A percentile compares a stretch with the other conserved stretches of the same genome.
Evolutionary conservation across 345 rosid species (phyloP).

Genomic region (Camelina sativa): DNA sequence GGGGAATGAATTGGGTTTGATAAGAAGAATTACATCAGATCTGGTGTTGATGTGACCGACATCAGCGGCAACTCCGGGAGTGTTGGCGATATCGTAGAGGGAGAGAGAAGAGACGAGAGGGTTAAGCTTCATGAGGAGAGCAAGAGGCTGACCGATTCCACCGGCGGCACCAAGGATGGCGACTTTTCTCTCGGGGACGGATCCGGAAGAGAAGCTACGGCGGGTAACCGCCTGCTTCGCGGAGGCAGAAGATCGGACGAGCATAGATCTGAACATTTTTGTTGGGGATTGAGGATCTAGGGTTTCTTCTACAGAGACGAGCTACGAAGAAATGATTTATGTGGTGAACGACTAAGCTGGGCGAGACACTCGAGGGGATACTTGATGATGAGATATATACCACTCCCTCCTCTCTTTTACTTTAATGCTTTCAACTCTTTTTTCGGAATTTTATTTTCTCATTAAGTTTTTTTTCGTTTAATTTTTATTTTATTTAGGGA

Average conservation of each 20-base stretch:
- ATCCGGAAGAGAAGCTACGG: conserved; percentile 62
- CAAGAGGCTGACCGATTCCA: conserved; percentile 80
- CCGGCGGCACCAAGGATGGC: conserved; percentile 85
- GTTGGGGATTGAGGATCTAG: conserved; percentile 1
- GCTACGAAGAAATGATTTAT: conserved; percentile 1
- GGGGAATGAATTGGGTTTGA: neutral
- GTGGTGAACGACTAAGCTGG: conserved; percentile 26
- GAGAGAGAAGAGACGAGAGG: conserved; percentile 75
- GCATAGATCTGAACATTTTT: conserved; percentile 53
- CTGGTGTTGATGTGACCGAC: conserved; percentile 79
- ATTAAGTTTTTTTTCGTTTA: neutral
- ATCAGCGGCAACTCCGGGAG: conserved; percentile 85
- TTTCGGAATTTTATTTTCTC: neutral
- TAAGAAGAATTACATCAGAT: conserved; percentile 41
- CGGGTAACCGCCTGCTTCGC: conserved; percentile 51
- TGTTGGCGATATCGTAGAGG: conserved; percentile 75
- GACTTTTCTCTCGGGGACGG: conserved; percentile 76
- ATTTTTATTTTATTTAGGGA: neutral
- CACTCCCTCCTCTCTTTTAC: neutral
- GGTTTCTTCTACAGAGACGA: conserved; percentile 3
- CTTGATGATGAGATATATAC: neutral
- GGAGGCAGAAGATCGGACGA: conserved; percentile 45
- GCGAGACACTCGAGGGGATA: conserved; percentile 37
- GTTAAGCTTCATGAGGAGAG: conserved; percentile 79
- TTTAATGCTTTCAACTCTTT: conserved; percentile 20